Evolutionary conservation across 805 yeast genomes (phyloP).

Genomic region (Cyberlindnera maclurae): DNA sequence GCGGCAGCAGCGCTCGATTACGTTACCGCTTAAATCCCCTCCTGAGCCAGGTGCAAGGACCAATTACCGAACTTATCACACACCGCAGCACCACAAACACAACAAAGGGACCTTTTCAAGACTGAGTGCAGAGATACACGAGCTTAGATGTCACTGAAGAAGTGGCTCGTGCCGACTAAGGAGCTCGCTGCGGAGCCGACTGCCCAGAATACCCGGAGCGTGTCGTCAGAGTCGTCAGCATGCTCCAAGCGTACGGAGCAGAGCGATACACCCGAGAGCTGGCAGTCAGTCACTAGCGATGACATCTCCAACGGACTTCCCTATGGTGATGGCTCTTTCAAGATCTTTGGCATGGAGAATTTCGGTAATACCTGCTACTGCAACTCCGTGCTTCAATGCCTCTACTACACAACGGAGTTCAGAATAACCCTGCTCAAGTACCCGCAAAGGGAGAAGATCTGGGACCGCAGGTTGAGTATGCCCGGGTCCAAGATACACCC

Average conservation of each 20-base stretch:
- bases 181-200: conserved; percentile 1
- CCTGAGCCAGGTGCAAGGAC: too few relatives aligned
- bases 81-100: too few relatives aligned
- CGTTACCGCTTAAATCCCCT: too few relatives aligned
- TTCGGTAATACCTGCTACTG: conserved; percentile 93
- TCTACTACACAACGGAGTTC: conserved; percentile 68
- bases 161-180: conserved; percentile 12
- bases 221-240: background rate
- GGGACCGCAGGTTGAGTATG: conserved; percentile 31
- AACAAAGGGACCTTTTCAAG: too few relatives aligned
- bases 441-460: conserved; percentile 31
- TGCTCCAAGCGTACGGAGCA: background rate
- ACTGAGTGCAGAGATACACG: too few relatives aligned
- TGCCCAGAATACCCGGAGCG: too few relatives aligned
- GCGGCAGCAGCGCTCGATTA: too few relatives aligned
- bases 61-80: too few relatives aligned
- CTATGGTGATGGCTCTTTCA: conserved; percentile 61
- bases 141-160: conserved; percentile 21
- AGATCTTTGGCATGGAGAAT: conserved; percentile 75
- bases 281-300: conserved; percentile 2
- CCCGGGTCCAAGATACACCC: conserved; percentile 36
- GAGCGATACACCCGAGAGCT: background rate
- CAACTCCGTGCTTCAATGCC: conserved; percentile 85
- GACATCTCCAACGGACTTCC: conserved; percentile 26
- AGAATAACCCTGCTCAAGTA: conserved; percentile 46